phyloP scores from a whole-genome alignment of 495 filamentous ascomycete species.

The Daldinia bambusicola region DNA sequence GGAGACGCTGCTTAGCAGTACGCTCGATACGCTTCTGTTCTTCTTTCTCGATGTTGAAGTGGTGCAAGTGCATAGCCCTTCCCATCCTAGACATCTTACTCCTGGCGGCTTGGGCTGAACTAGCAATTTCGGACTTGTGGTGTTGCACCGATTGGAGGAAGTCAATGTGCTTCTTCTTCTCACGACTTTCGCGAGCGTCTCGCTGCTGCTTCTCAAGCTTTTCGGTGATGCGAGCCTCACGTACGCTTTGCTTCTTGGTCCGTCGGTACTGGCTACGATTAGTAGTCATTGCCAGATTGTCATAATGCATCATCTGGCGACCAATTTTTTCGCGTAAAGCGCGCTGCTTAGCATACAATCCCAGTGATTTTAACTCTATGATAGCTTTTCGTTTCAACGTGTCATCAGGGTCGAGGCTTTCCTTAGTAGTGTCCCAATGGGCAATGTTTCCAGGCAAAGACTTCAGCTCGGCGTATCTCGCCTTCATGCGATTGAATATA shows the following conservation, averaged over 20 bases:
- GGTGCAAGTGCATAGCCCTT: constrained; percentile 84
- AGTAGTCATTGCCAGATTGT: constrained; percentile 93
- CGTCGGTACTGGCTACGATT: constrained; percentile 89
- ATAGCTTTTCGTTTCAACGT: constrained; percentile 87
- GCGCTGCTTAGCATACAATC: constrained; percentile 84
- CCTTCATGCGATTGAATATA: constrained; percentile 86
- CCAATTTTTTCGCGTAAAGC: constrained; percentile 84
- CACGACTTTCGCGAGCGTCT: constrained; percentile 89
- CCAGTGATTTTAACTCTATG: constrained; percentile 91
- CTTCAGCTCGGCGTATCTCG: constrained; percentile 84
- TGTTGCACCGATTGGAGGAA: constrained; percentile 76
- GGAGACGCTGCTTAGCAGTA: constrained; percentile 98
- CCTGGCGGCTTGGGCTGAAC: constrained; percentile 51
- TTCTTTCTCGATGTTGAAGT: constrained; percentile 97
- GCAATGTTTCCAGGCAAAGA: constrained; percentile 81
- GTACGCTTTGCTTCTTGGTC: constrained; percentile 94
- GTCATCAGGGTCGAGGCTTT: constrained; percentile 77
- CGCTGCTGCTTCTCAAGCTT: constrained; percentile 98
- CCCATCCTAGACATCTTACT: constrained; percentile 83
- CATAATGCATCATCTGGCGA: constrained; percentile 88
- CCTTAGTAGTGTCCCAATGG: constrained; percentile 82
- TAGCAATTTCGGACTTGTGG: constrained; percentile 64
- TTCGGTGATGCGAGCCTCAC: constrained; percentile 97
- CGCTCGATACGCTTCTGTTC: constrained; percentile 97
- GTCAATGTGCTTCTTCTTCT: constrained; percentile 95